Evolutionary conservation across 2,329 filamentous ascomycete genomes (phyloP).

Genomic region (Colletotrichum phormii): DNA sequence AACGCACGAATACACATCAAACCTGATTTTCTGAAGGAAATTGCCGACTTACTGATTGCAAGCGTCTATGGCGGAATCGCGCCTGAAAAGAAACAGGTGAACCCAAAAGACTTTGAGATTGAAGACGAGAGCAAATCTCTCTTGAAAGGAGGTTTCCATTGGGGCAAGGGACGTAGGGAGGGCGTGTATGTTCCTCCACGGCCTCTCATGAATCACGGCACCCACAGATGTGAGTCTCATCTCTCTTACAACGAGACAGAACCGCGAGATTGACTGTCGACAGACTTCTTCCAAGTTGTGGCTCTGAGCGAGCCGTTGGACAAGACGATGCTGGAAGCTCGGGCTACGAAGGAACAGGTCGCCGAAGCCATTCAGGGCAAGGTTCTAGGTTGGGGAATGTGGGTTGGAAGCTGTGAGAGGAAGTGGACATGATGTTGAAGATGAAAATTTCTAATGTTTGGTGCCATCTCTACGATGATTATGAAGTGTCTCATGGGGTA

Average conservation of each 20-base stretch:
- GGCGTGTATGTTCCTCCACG: slow-evolving; percentile 57
- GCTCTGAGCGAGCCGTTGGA: slow-evolving; percentile 58
- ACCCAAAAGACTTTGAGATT: slow-evolving; percentile 51
- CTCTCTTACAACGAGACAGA: not conserved
- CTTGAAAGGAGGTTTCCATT: slow-evolving; percentile 59
- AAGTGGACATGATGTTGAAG: slow-evolving; percentile 42
- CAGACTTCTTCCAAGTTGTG: slow-evolving; percentile 62
- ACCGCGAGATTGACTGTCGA: not conserved
- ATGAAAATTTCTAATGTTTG: not conserved
- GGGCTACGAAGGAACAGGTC: slow-evolving; percentile 56
- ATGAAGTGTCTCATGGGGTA: not conserved
- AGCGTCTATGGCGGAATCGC: slow-evolving; percentile 54
- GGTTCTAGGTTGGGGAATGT: slow-evolving; percentile 61
- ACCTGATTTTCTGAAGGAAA: not conserved
- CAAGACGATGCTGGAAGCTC: slow-evolving; percentile 47
- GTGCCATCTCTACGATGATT: not conserved
- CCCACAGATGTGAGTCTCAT: slow-evolving; percentile 57
- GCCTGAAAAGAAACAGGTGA: slow-evolving; percentile 46
- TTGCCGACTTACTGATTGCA: not conserved
- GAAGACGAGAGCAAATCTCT: slow-evolving; percentile 42
- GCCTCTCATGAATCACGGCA: slow-evolving; percentile 61
- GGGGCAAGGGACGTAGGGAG: slow-evolving; percentile 54
- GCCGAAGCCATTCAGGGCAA: slow-evolving; percentile 57
- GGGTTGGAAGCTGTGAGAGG: slow-evolving; percentile 59
- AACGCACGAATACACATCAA: not conserved